Evolutionary conservation across 306 rosid genomes (phyloP).

Genomic region (Lathyrus aphaca): DNA sequence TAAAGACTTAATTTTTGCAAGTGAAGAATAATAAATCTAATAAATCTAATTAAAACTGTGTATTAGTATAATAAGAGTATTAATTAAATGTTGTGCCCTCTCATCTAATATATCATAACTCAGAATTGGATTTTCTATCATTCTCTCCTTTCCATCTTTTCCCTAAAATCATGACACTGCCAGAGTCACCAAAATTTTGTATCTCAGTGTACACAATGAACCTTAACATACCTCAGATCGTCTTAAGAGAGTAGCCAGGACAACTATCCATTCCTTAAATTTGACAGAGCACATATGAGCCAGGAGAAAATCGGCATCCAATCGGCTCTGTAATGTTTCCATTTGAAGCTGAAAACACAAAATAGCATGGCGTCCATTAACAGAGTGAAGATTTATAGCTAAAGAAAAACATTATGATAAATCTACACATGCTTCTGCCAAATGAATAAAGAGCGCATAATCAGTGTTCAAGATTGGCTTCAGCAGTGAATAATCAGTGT

Average conservation of each 20-base stretch:
- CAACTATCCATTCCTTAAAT: slow-evolving; percentile 99
- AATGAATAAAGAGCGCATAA: slow-evolving; percentile 26
- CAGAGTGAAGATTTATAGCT: background rate
- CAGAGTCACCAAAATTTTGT: slow-evolving; percentile 30
- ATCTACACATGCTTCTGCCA: slow-evolving; percentile 26
- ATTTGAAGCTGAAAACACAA: slow-evolving; percentile 79
- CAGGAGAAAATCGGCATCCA: slow-evolving; percentile 96
- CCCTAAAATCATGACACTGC: background rate
- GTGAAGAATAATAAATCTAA: background rate
- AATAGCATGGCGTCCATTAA: slow-evolving; percentile 34
- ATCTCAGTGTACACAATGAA: slow-evolving; percentile 26
- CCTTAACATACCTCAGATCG: slow-evolving; percentile 73
- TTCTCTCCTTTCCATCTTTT: slow-evolving; percentile 19
- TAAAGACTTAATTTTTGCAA: background rate
- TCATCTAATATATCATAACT: no score
- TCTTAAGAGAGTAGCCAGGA: slow-evolving; percentile 87
- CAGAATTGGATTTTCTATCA: no score
- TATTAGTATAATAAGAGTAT: no score
- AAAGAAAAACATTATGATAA: slow-evolving; percentile 9
- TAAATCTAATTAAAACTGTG: no score
- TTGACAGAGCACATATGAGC: slow-evolving; percentile 96
- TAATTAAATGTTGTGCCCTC: no score
- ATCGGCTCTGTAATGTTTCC: slow-evolving; percentile 83
- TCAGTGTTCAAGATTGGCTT: slow-evolving; percentile 20
- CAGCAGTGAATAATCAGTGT: slow-evolving; percentile 25